These are phyloP conservation scores for Sclerotinia borealis DNA, from an alignment of 2,329 filamentous ascomycete genomes.

Conservation along the genomic window DNA sequence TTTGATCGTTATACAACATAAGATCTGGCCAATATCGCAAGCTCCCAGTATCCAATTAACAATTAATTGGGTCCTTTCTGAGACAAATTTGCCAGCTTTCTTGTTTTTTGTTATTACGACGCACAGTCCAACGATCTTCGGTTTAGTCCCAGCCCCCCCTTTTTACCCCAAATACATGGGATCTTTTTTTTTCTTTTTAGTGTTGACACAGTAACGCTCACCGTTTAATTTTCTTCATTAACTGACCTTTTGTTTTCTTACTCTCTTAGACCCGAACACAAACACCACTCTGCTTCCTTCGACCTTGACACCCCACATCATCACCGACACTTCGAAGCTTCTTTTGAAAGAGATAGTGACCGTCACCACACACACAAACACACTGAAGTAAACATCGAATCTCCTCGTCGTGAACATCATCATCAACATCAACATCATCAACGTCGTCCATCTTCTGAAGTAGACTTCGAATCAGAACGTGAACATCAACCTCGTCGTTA, in stretches of 20 bases:
- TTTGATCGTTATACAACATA: slow-evolving; percentile 8
- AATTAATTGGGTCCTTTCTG: slow-evolving; percentile 13
- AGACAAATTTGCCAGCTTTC: slow-evolving; percentile 15
- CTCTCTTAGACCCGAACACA: slow-evolving; percentile 27
- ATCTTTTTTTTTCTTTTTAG: slow-evolving; percentile 18
- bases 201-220: slow-evolving; percentile 39
- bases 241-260: slow-evolving; percentile 22
- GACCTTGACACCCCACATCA: slow-evolving; percentile 40
- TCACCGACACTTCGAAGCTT: slow-evolving; percentile 21
- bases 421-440: slow-evolving; percentile 18
- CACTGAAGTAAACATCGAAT: slow-evolving; percentile 36
- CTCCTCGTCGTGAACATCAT: slow-evolving; percentile 21
- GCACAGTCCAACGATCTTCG: slow-evolving; percentile 14
- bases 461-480: slow-evolving; percentile 41
- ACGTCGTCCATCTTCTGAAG: slow-evolving; percentile 17
- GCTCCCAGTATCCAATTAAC: slow-evolving; percentile 7
- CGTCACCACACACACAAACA: slow-evolving; percentile 7
- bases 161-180: slow-evolving; percentile 12
- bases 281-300: slow-evolving; percentile 41
- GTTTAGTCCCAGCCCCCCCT: slow-evolving; percentile 14
- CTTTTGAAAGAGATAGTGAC: slow-evolving; percentile 11
- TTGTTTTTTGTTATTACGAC: slow-evolving; percentile 10
- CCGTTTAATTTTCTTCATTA: slow-evolving; percentile 24
- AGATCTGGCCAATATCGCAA: slow-evolving; percentile 12
- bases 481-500: slow-evolving; percentile 29